Base-by-base conservation (phyloP, 305 asterid genomes). In the Solanum chacoense region DNA sequence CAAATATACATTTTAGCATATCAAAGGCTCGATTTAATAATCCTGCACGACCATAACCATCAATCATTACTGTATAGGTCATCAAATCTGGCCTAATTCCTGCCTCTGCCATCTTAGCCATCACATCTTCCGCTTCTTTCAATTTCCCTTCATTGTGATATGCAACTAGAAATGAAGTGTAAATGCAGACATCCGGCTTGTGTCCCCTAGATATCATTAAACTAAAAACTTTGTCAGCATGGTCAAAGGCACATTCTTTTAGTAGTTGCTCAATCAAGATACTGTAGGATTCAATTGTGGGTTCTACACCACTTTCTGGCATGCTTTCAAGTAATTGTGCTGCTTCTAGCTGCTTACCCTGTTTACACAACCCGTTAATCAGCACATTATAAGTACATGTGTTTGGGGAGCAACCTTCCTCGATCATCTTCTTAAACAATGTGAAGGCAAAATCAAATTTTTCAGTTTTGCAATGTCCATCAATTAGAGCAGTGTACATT, bases 41-140 rank as follows among this genome's bases (percentile, higher is more conserved):
- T 32, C 98, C 96, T 42, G 90, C 81, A 67, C 96, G 97, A 87
- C 98, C 98, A 90, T 94, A 95, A 65, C 98, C 96, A 92, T 96
- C 98, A 80, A 96, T 94, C 74, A 95, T 89, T 87, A 90, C 98
- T 29, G 98, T 95, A 90, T 91, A 95, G 24, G 94, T 91, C 92
- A 89, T 93, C 92, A 93, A 88, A 93, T 96, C 98, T 65, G 96
- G 95, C 83, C 37, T 76, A 32, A 94, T 88, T 22, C 94, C 96
- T 87, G 89, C 94, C 84, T 92, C 90, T 89, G 89, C 91, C 97
- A 96, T 95, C 90, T 89, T 93, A 40, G 77, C 85, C 94, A 96
- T 92, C 90, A 93, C 87, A 81, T 89, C 94, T 92, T 95, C 98
- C 11, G 96, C 99, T 91, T 95, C 96, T 90, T 92, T 94, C 92